Evolutionary conservation across 306 rosid species (phyloP), one percentile per base, ranked within the genome.

Genomic region (Abrus pulchellus): DNA sequence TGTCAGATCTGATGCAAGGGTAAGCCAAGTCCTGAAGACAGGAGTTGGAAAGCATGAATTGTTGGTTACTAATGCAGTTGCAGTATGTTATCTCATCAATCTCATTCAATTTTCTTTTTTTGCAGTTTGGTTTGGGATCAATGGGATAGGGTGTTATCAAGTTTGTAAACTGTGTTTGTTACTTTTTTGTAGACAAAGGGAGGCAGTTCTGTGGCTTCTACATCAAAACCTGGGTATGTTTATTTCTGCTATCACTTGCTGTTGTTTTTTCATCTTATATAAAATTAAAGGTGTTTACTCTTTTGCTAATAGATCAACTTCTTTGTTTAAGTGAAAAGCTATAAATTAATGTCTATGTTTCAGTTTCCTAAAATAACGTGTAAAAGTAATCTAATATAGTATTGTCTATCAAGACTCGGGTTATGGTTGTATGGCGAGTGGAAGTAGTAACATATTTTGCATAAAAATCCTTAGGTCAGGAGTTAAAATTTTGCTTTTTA

Each of bases 1-100:
- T 30, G 85, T 89, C 80, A 89, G 97, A 93, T 90, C 94, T 79
- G 92, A 91, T 49, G 91, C 86, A 60, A 89, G 85, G 77, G 69
- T 41, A 63, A 83, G 62, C 68, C 66, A 72, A 32, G 71, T 47
- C 57, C 30, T 68, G 53, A 79, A 74, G 13, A 49, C 80, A 1
- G 82, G 76, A 75, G 77, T 83, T 78, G 90, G 85, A 57, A 89
- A 92, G 45, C 68, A 85, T 10, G 84, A 83, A 43, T 72, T 86
- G 74, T 83, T 93, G 68, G 85, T 91, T 81, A 41, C 90, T 34
- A 90, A 77, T 89, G 98, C 98, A 64, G 97, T 91, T 88, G 97
- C 96, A 12, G 99, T 95, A 56, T 86, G 88, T 85, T 76, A 43
- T 62, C 78, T 67, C 55, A 47, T 36, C 12, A 65, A 40, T 40